phyloP scores from a whole-genome alignment of 495 filamentous ascomycete species.

The Corynascus novoguineensis region DNA sequence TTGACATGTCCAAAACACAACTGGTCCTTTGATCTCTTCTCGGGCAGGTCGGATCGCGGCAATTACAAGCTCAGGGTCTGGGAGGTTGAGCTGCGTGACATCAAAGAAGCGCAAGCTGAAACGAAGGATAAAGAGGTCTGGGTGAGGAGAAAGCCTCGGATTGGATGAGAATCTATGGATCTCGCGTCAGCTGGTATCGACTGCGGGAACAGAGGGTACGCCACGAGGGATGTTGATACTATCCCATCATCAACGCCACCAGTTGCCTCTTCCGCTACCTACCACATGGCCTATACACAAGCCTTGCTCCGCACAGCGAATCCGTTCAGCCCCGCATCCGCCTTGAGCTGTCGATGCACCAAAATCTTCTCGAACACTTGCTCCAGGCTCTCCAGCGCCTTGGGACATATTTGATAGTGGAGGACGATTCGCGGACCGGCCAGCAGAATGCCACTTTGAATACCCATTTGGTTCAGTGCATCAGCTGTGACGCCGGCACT shows the following conservation, averaged over 20 bases:
- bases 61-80: conserved; percentile 54
- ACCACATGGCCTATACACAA: background rate
- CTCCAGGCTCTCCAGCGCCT: background rate
- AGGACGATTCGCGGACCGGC: background rate
- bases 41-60: conserved; percentile 50
- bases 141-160: conserved; percentile 45
- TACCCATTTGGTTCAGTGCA: background rate
- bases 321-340: background rate
- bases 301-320: background rate
- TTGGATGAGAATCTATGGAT: too few relatives aligned
- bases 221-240: too few relatives aligned
- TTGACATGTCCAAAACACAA: conserved; percentile 56
- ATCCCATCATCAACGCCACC: too few relatives aligned
- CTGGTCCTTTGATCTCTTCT: conserved; percentile 58
- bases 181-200: too few relatives aligned
- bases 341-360: background rate
- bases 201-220: too few relatives aligned
- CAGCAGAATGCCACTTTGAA: background rate
- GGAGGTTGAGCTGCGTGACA: conserved; percentile 51
- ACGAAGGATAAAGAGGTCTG: conserved; percentile 54
- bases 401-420: background rate
- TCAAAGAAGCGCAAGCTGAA: conserved; percentile 9
- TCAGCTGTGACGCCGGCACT: background rate
- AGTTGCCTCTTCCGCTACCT: background rate
- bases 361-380: background rate